These are phyloP conservation scores for Cantharellus cinnabarinus DNA, from an alignment of 768 basidiomycete species.

Conservation along the genomic window DNA sequence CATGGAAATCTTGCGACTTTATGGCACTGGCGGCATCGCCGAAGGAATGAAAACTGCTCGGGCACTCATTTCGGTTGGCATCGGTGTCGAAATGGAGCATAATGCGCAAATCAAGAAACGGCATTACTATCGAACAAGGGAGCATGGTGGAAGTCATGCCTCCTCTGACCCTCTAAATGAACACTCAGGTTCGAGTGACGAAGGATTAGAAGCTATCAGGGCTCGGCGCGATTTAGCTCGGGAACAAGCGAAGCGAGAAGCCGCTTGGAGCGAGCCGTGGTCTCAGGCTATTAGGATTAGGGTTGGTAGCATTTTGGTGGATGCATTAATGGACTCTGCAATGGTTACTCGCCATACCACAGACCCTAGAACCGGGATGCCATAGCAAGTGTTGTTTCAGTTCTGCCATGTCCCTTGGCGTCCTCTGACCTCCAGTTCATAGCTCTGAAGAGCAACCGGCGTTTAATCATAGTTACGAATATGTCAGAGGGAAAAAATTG, in stretches of 20 bases:
- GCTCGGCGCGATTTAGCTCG: slow-evolving; percentile 46
- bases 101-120: slow-evolving; percentile 42
- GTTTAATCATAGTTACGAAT: slow-evolving; percentile 83
- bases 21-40: slow-evolving; percentile 51
- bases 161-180: slow-evolving; percentile 14
- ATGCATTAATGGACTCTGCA: slow-evolving; percentile 69
- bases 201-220: slow-evolving; percentile 19
- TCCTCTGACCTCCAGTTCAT: not conserved
- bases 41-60: slow-evolving; percentile 82
- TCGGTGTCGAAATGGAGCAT: slow-evolving; percentile 77
- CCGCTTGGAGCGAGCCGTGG: slow-evolving; percentile 39
- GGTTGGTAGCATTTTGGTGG: slow-evolving; percentile 66
- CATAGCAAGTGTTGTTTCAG: slow-evolving; percentile 28
- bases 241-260: slow-evolving; percentile 25
- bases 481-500: slow-evolving; percentile 80
- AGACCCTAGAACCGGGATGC: slow-evolving; percentile 31
- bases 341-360: slow-evolving; percentile 41
- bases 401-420: slow-evolving; percentile 4
- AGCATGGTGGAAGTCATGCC: not conserved
- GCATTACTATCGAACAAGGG: slow-evolving; percentile 1
- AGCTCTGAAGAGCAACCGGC: slow-evolving; percentile 72
- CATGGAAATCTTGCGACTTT: slow-evolving; percentile 67
- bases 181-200: not conserved
- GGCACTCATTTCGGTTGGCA: slow-evolving; percentile 59
- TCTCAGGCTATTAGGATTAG: slow-evolving; percentile 53